Evolutionary conservation across 1,284 basidiomycete genomes (phyloP), one percentile per base, ranked within the genome.

Genomic region (Sphagnurus paluster): DNA sequence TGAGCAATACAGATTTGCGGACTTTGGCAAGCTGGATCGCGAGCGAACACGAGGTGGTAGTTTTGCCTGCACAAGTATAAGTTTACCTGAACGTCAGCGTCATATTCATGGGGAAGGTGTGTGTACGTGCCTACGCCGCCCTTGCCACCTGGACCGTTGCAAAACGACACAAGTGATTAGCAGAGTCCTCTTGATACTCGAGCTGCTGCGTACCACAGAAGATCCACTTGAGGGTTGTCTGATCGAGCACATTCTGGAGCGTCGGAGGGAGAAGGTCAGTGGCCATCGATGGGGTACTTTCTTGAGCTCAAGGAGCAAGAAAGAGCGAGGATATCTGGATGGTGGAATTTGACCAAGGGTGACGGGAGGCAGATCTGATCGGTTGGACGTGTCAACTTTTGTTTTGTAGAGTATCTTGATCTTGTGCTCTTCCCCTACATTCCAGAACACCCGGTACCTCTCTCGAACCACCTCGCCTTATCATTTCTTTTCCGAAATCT

Each of bases 141-240:
- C 78, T 95, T 96, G 49, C 92, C 92, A 75, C 92, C 92, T 95
- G 36, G 34, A 48, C 93, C 4, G 17, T 33, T 33, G 30, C n/a
- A n/a, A n/a, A n/a, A n/a, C n/a, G n/a, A n/a, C n/a, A n/a, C n/a
- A n/a, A n/a, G n/a, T n/a, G n/a, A n/a, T n/a, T n/a, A n/a, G n/a
- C n/a, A n/a, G n/a, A n/a, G n/a, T n/a, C n/a, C 92, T 93, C 78
- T 95, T 96, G 49, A 93, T 93, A 75, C 92, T 92, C 94, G 36
- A 36, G 47, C 93, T 3, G 17, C 17, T 33, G 30, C 87, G 52
- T 68, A 82, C 93, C 93, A 63, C 93, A 96, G 66, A 96, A 96
- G 65, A 96, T 96, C 93, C 93, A 96, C 66, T 94, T 95, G 53
- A 95, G 70, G 25, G 85, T 84, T 58, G 80, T 85, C 68, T 96